Conservation (phyloP, 768 basidiomycete species). For the Candolleomyces aberdarensis region DNA sequence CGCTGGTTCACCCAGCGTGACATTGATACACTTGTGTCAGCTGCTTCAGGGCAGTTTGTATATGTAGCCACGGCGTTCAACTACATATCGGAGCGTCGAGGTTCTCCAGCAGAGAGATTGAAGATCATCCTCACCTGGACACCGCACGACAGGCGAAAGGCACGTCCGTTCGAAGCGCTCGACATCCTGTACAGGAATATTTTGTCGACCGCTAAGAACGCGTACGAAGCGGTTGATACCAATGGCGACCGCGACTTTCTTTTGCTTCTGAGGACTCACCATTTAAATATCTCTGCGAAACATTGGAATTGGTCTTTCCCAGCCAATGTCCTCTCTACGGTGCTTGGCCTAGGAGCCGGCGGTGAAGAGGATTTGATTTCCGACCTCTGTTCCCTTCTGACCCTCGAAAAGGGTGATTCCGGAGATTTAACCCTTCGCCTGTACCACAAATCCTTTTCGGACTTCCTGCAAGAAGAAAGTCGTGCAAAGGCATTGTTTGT, state of each 20-base stretch:
- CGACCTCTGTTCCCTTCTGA: neutral
- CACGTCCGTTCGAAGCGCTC: neutral
- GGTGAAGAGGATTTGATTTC: neutral
- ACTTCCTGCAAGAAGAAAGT: neutral
- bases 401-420: neutral
- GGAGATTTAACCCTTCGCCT: neutral
- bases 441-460: neutral
- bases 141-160: neutral
- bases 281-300: too few relatives aligned
- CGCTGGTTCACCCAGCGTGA: neutral
- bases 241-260: neutral
- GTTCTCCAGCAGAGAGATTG: neutral
- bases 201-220: neutral
- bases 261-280: too few relatives aligned
- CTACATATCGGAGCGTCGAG: neutral
- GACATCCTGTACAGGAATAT: neutral
- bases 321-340: too few relatives aligned
- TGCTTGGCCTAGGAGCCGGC: too few relatives aligned
- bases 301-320: too few relatives aligned
- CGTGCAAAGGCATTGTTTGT: too few relatives aligned
- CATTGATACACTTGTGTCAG: neutral
- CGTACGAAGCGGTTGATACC: neutral
- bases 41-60: slow-evolving; percentile 4
- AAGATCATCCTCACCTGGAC: neutral
- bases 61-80: neutral